A percentile compares a stretch with the other conserved stretches of the same genome.
phyloP scores from a whole-genome alignment of 2,329 filamentous ascomycete genomes.

The Nigrospora oryzae region DNA sequence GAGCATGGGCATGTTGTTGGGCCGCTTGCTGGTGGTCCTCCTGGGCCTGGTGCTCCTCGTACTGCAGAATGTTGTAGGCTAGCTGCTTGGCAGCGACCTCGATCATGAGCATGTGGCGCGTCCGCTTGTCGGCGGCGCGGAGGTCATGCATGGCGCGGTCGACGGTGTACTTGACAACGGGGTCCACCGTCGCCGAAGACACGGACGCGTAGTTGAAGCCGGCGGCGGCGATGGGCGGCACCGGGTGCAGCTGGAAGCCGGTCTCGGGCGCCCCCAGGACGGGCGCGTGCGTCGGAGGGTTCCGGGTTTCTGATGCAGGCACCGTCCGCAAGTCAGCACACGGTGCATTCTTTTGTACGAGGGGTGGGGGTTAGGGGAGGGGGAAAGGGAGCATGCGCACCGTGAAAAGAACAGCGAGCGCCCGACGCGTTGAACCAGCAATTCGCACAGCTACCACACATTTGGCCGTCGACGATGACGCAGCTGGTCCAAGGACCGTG shows the following conservation, averaged over 20 bases:
- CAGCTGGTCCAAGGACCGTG: constrained; percentile 52
- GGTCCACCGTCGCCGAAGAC: constrained; percentile 21
- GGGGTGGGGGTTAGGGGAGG: constrained; percentile 1
- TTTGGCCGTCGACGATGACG: constrained; percentile 50
- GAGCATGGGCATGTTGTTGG: too few species aligned
- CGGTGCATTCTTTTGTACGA: not conserved
- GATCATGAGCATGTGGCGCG: constrained; percentile 40
- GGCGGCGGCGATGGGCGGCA: constrained; percentile 18
- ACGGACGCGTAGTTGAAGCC: constrained; percentile 21
- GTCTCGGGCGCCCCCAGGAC: constrained; percentile 17
- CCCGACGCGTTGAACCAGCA: constrained; percentile 58
- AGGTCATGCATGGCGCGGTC: constrained; percentile 38
- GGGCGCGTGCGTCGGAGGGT: constrained; percentile 26
- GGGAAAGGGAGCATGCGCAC: constrained; percentile 24
- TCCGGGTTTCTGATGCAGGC: constrained; percentile 31
- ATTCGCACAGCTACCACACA: constrained; percentile 55
- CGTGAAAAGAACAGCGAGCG: constrained; percentile 51
- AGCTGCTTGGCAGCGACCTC: constrained; percentile 47
- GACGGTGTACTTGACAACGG: constrained; percentile 31
- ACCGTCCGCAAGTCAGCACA: not conserved
- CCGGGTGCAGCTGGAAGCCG: constrained; percentile 17
- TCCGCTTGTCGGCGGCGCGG: constrained; percentile 30
- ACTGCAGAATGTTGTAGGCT: constrained; percentile 42
- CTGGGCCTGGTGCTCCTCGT: constrained; percentile 27
- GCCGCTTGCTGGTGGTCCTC: too few species aligned